Percentiles rank a stretch among this genome's conserved stretches.
phyloP scores from a whole-genome alignment of 768 basidiomycete species.

The Phaeotremella skinneri region DNA sequence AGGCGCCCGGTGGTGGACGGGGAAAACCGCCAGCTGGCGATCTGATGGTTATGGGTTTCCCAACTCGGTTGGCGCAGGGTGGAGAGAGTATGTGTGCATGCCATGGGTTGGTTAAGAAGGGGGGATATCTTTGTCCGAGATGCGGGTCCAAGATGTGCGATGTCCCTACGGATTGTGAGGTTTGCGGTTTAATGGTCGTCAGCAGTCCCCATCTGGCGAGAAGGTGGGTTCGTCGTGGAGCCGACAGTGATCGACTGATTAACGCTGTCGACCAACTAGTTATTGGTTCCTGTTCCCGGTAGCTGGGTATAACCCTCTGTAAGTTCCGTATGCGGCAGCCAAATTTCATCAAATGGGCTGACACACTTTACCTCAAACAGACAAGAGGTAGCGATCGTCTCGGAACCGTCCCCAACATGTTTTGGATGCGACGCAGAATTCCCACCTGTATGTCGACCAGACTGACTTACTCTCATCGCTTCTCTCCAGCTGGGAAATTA shows the following conservation, averaged over 20 bases:
- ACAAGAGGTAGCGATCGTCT: constrained; percentile 9
- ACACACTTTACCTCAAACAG: background rate
- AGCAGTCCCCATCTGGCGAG: constrained; percentile 94
- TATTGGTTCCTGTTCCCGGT: constrained; percentile 76
- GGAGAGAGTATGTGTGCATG: constrained; percentile 83
- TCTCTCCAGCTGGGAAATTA: constrained; percentile 16
- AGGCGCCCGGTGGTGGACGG: constrained; percentile 15
- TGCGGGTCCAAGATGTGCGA: constrained; percentile 93
- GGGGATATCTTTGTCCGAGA: constrained; percentile 92
- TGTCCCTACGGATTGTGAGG: constrained; percentile 95
- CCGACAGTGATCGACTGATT: constrained; percentile 53
- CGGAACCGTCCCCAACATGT: constrained; percentile 57
- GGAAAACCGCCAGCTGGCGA: constrained; percentile 56
- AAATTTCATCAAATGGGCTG: background rate
- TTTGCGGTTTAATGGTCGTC: constrained; percentile 96
- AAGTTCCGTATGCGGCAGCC: constrained; percentile 52
- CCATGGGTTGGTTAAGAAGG: constrained; percentile 85
- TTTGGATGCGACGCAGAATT: constrained; percentile 78
- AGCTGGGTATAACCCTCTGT: constrained; percentile 78
- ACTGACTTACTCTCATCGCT: too few species aligned
- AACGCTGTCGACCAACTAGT: constrained; percentile 27
- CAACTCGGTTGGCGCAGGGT: constrained; percentile 79
- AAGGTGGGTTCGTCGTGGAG: constrained; percentile 66
- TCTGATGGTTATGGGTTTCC: constrained; percentile 99
- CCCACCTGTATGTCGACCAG: constrained; percentile 48